Evolutionary conservation across 345 rosid species (phyloP).

Genomic region (Populus alba): DNA sequence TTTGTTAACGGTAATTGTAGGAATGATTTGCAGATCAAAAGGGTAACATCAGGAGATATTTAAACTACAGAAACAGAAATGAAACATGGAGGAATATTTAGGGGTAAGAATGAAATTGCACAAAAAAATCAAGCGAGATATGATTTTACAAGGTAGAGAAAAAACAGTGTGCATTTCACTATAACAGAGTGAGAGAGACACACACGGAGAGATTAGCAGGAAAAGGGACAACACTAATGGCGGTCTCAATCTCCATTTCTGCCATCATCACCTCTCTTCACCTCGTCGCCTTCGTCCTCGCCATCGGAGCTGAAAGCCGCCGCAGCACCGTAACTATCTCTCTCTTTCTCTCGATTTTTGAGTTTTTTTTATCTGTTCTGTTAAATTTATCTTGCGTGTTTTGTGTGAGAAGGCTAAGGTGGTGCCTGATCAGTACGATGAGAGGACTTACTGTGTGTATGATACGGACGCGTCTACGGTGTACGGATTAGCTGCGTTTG

Average conservation of each 20-base stretch:
- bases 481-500: constrained; percentile 82
- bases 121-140: background rate
- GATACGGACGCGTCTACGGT: constrained; percentile 73
- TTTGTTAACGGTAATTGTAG: background rate
- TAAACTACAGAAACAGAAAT: constrained; percentile 1
- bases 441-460: constrained; percentile 64
- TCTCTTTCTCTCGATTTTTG: background rate
- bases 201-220: background rate
- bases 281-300: constrained; percentile 85
- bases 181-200: background rate
- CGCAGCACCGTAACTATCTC: constrained; percentile 67
- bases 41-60: background rate
- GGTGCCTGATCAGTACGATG: constrained; percentile 76
- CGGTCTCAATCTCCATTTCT: constrained; percentile 58
- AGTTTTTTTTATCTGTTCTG: background rate
- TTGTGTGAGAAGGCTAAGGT: constrained; percentile 47
- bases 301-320: constrained; percentile 94
- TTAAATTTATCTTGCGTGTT: background rate
- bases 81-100: background rate
- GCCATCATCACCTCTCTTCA: constrained; percentile 61
- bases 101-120: background rate
- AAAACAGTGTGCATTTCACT: background rate
- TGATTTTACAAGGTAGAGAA: background rate
- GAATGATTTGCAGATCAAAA: background rate
- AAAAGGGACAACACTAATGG: constrained; percentile 40